A percentile compares a stretch with the other conserved stretches of the same genome.
phyloP scores from a whole-genome alignment of 768 basidiomycete species.

The Mycena haematopus region DNA sequence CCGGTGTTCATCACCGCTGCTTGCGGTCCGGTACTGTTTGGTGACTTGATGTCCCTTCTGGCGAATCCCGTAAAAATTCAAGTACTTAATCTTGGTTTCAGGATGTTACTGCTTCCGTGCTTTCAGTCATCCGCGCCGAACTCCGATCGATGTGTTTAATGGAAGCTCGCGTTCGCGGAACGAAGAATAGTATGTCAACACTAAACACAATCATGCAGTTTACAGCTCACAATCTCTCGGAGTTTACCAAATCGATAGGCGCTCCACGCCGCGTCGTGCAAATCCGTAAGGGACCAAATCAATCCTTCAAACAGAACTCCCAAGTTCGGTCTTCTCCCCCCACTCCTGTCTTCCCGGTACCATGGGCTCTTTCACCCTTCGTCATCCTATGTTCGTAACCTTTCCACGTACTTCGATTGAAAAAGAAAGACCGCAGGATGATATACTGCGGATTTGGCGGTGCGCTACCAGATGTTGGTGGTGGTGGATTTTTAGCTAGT shows the following conservation, averaged over 20 bases:
- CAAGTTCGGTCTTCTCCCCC: slow-evolving; percentile 86
- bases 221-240: neutral
- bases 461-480: slow-evolving; percentile 50
- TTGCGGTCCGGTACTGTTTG: no score
- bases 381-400: slow-evolving; percentile 97
- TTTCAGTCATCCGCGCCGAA: neutral
- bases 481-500: slow-evolving; percentile 77
- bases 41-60: no score
- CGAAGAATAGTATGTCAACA: neutral
- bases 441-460: slow-evolving; percentile 70
- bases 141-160: neutral
- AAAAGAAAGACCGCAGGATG: slow-evolving; percentile 80
- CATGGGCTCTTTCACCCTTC: slow-evolving; percentile 78
- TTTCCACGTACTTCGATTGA: slow-evolving; percentile 71
- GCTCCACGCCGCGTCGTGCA: neutral
- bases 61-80: no score
- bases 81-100: no score
- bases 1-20: no score
- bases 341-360: slow-evolving; percentile 69
- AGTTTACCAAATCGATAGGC: neutral
- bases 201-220: neutral
- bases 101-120: no score
- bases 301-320: slow-evolving; percentile 73
- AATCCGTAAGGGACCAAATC: neutral
- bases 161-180: no score